Evolutionary conservation across 2,329 filamentous ascomycete species (phyloP), one percentile per base, ranked within the genome.

Genomic region (Reticulascus tulasneorum): DNA sequence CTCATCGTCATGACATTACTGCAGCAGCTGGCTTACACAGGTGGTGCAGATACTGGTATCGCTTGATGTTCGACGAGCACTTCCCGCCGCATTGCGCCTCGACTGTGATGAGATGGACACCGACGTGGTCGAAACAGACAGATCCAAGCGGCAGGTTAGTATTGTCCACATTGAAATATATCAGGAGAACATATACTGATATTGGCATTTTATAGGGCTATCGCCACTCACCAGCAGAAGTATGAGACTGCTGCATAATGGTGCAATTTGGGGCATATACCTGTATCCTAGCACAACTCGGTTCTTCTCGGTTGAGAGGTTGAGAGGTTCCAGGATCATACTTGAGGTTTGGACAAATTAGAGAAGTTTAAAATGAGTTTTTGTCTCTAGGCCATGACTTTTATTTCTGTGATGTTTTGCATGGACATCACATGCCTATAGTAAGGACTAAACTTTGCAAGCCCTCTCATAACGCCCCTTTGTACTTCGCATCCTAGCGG

Each of bases 21-120:
- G n/a, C n/a, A n/a, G n/a, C n/a, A n/a, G n/a, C n/a, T n/a, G n/a
- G n/a, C n/a, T n/a, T n/a, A n/a, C n/a, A n/a, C n/a, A n/a, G n/a
- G n/a, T n/a, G n/a, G n/a, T n/a, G 30, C 49, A 84, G 81, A 29
- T 94, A 95, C 75, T 98, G 93, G 93, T 98, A 98, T 71, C 84
- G 93, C 54, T 76, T 71, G 61, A 97, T 98, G 91, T 98, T 97
- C 60, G 93, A 98, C 63, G 91, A 98, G 75, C 91, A 94, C 66
- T 98, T 97, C 78, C 93, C 93, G 29, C 77, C 82, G 38, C 83
- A 83, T 56, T 97, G 91, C 60, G 94, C 93, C 8, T 82, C 79
- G 41, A 98, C 93, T 7, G 93, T 98, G 35, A 85, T 87, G 86
- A 77, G 93, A 56, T 98, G 93, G 94, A 89, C 86, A 38, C 93